phyloP scores from a whole-genome alignment of 345 rosid genomes.

The Arabis hirsuta region DNA sequence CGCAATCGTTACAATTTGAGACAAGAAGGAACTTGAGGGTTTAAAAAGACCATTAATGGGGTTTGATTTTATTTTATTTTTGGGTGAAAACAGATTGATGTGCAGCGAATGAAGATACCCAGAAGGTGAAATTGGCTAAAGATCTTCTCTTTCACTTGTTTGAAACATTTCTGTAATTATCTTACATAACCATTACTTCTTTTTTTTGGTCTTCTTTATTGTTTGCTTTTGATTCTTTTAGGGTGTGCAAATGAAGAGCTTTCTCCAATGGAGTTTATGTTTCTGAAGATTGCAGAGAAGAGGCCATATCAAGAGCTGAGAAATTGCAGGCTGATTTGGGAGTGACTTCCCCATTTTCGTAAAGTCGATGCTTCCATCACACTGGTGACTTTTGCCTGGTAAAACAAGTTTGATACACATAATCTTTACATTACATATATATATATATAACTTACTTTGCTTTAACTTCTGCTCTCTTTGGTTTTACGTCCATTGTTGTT shows the following conservation, averaged over 20 bases:
- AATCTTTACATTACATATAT: not conserved
- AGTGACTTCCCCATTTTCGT: constrained; percentile 56
- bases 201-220: not conserved
- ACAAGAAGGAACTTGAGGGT: too few species aligned
- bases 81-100: constrained; percentile 43
- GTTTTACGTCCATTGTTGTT: not conserved
- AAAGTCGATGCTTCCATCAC: constrained; percentile 82
- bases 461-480: not conserved
- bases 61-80: not conserved
- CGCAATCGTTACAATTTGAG: too few species aligned
- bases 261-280: constrained; percentile 61
- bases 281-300: constrained; percentile 59
- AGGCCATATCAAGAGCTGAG: constrained; percentile 68
- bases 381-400: constrained; percentile 98
- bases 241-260: constrained; percentile 50
- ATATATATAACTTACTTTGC: too few species aligned
- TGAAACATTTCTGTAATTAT: too few species aligned
- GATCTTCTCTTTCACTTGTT: not conserved
- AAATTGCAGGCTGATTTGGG: constrained; percentile 55
- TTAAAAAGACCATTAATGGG: not conserved
- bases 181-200: too few species aligned
- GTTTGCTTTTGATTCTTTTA: constrained; percentile 1
- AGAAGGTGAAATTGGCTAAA: constrained; percentile 46
- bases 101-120: constrained; percentile 47
- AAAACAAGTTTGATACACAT: constrained; percentile 9